phyloP scores from a whole-genome alignment of 2,329 filamentous ascomycete genomes.

The Penicillium sp. region DNA sequence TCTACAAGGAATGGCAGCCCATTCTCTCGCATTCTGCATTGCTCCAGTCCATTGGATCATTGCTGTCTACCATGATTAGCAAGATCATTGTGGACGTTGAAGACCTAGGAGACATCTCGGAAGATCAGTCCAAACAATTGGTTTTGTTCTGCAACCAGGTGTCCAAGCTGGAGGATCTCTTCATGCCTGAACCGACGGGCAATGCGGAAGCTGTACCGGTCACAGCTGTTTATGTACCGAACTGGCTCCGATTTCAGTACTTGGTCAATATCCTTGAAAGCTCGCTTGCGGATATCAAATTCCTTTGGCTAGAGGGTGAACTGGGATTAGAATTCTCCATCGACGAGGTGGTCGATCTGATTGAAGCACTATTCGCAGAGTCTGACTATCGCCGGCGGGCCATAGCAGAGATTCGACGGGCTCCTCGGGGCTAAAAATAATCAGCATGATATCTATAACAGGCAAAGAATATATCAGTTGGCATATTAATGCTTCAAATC shows the following conservation, averaged over 20 bases:
- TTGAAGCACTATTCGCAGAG: slow-evolving; percentile 60
- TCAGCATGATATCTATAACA: background rate
- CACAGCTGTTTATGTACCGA: slow-evolving; percentile 56
- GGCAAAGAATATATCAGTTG: too few relatives aligned
- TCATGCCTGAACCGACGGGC: slow-evolving; percentile 43
- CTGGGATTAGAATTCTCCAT: slow-evolving; percentile 56
- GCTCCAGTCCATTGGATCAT: slow-evolving; percentile 56
- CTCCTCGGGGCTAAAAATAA: slow-evolving; percentile 17
- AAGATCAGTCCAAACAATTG: slow-evolving; percentile 56
- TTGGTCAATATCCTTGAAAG: slow-evolving; percentile 58
- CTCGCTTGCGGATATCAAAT: slow-evolving; percentile 59
- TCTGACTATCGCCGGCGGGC: slow-evolving; percentile 54
- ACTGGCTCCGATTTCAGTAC: slow-evolving; percentile 62
- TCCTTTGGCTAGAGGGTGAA: slow-evolving; percentile 60
- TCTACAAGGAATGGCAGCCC: slow-evolving; percentile 53
- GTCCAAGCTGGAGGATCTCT: slow-evolving; percentile 52
- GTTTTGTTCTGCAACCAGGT: slow-evolving; percentile 53
- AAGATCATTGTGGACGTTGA: slow-evolving; percentile 59
- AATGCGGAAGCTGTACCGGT: slow-evolving; percentile 42
- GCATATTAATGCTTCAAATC: too few relatives aligned
- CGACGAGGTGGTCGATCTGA: slow-evolving; percentile 58
- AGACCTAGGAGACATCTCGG: slow-evolving; percentile 59
- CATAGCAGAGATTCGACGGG: slow-evolving; percentile 51
- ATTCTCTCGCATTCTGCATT: slow-evolving; percentile 56
- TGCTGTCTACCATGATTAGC: slow-evolving; percentile 52